A percentile compares a stretch with the other conserved stretches of the same genome.
Conservation (phyloP, 345 rosid genomes). For the Bretschneidera sinensis region DNA sequence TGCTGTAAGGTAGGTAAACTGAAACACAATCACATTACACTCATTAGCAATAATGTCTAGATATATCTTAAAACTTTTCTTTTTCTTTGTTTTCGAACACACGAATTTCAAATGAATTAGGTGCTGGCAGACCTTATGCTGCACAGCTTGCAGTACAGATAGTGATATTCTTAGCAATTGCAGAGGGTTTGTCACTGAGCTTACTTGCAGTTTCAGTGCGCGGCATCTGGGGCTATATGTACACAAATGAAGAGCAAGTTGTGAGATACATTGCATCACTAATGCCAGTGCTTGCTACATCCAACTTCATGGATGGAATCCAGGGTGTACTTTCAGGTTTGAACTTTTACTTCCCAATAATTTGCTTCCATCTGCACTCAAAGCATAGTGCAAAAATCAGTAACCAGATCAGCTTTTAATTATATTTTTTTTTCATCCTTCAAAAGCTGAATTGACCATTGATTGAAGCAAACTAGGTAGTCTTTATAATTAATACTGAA, state of each 20-base stretch:
- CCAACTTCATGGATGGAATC: slow-evolving; percentile 43
- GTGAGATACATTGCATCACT: slow-evolving; percentile 19
- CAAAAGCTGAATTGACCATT: background rate
- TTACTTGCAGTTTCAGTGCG: slow-evolving; percentile 9
- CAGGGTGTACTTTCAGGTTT: slow-evolving; percentile 35
- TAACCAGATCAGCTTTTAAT: background rate
- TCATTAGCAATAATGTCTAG: no score
- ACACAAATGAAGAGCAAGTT: slow-evolving; percentile 21
- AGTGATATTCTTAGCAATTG: slow-evolving; percentile 19
- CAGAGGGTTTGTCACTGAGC: slow-evolving; percentile 20
- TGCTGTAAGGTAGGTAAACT: slow-evolving; percentile 21
- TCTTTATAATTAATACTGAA: background rate
- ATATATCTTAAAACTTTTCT: no score
- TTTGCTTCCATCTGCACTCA: background rate
- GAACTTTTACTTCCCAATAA: background rate
- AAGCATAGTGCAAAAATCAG: no score
- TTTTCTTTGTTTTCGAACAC: slow-evolving; percentile 16
- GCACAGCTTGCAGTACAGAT: slow-evolving; percentile 21
- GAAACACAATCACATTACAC: background rate
- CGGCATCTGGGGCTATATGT: slow-evolving; percentile 22
- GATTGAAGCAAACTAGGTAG: background rate
- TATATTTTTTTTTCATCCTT: no score
- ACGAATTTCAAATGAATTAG: slow-evolving; percentile 36
- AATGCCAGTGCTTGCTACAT: slow-evolving; percentile 30
- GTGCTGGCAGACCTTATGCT: slow-evolving; percentile 23